A percentile compares a stretch with the other conserved stretches of the same genome.
These are phyloP conservation scores for Thelephora ganbajun DNA, from an alignment of 768 basidiomycete species.

Conservation along the genomic window DNA sequence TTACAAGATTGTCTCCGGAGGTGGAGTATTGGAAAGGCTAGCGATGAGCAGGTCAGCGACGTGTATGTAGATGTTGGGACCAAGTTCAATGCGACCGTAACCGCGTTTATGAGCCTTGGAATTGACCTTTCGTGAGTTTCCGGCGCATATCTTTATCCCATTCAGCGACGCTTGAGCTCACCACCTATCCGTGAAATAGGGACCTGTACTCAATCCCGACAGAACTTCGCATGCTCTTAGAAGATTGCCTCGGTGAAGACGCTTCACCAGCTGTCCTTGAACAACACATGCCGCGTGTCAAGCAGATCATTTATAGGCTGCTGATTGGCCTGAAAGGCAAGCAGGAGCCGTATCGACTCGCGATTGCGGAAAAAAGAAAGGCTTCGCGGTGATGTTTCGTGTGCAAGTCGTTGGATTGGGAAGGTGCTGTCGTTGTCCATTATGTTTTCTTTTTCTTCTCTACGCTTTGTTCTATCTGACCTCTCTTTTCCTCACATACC, in stretches of 20 bases:
- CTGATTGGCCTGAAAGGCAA: conserved; percentile 28
- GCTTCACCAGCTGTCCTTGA: conserved; percentile 21
- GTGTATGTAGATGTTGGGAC: conserved; percentile 82
- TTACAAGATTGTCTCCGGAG: conserved; percentile 59
- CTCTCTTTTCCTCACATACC: no score
- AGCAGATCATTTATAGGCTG: conserved; percentile 21
- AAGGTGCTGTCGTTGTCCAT: no score
- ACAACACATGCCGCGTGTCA: conserved; percentile 24
- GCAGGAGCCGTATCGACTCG: conserved; percentile 24
- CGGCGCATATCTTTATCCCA: not conserved
- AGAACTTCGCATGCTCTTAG: conserved; percentile 24
- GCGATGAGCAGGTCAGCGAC: conserved; percentile 70
- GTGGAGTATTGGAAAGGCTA: conserved; percentile 49
- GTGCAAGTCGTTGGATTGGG: not conserved
- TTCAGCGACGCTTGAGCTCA: conserved; percentile 1
- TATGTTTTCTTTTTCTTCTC: no score
- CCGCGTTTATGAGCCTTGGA: conserved; percentile 56
- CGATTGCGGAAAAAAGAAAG: conserved; percentile 9
- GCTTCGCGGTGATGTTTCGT: no score
- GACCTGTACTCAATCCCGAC: conserved; percentile 26
- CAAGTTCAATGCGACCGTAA: conserved; percentile 72
- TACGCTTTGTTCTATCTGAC: no score
- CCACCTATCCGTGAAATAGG: conserved; percentile 11
- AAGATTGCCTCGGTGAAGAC: conserved; percentile 29
- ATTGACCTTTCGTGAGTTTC: conserved; percentile 64